Base-by-base conservation (phyloP, 2,329 filamentous ascomycete species). In the Keithomyces neogunnii region DNA sequence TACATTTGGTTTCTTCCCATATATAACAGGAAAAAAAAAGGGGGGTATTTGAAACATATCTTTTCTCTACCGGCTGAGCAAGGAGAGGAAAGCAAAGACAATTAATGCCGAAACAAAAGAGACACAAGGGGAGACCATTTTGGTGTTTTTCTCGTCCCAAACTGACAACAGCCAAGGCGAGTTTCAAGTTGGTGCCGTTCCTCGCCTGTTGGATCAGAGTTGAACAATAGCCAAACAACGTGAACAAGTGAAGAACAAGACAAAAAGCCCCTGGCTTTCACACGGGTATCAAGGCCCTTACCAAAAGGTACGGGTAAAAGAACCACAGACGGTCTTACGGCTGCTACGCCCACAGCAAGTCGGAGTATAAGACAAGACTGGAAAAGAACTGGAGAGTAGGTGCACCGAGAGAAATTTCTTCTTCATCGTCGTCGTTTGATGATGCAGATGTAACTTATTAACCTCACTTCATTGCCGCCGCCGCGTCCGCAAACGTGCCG, bases 401-500 rank as follows among this genome's bases (percentile, higher is more conserved):
- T 19, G 40, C 38, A 9, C 3, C 30, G 26, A 30, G 2, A 26
- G 4, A 4, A 44, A 29, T 5, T 28, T 40, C 38, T 19, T 19
- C n/a, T 11, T 40, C 5, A 19, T 40, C 4, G 38, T 26, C 19
- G n/a, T 38, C 11, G 9, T 28, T 5, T 28, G 39, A 19, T 9
- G 39, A 26, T 26, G 8, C 4, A 42, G 28, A 42, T 4, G n/a
- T 42, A 11, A 31, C 30, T 6, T 8, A 49, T 63, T 56, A 67
- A 60, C 19, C 19, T 19, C 19, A 19, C 19, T 69, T 69, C 68
- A 78, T 76, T 13, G 73, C 76, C 9, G 74, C 74, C 28, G 76
- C 78, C 28, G 79, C 80, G 60, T 82, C 80, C 44, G 77, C 75
- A 68, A 83, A 83, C 13, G 79, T 82, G 43, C 80, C 79, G 11